Evolutionary conservation across 1,139 yeast genomes (phyloP), one percentile per base, ranked within the genome.

Genomic region (Lizanozyma gosingica): DNA sequence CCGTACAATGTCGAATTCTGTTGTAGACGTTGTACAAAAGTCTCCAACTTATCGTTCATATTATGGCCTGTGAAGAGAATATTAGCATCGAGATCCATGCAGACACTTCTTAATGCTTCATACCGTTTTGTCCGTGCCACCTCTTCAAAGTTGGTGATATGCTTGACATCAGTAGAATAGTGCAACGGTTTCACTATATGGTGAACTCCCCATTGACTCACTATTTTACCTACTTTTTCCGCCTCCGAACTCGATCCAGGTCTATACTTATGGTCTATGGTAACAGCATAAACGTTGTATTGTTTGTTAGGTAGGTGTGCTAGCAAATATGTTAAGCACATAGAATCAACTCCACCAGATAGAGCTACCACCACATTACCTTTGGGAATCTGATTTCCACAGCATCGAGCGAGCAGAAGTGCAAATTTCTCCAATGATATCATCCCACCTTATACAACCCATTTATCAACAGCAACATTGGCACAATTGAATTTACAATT

Each of bases 281-380:
- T 77, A 18, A 78, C 61, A 0, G 81, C 78, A 32, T 59, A 53
- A 3, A 82, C 55, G 16, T 60, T 47, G 49, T 60, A 68, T 37
- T 60, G 59, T 22, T 11, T 22, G 11, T 22, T 22, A 6, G 29
- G 29, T 6, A 22, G 29, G 11, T 22, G 29, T 1, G 60, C 49
- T 4, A 68, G 46, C 14, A 81, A 57, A 50, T 68, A 69, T 1
- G 83, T 66, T 37, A 84, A 56, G 27, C 84, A 80, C 75, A 83
- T 78, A 1, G 94, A 83, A 52, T 84, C 95, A 1, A 80, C 88
- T 0, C 95, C 95, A 2, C 95, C 95, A 8, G 87, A 79, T 2
- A 84, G 69, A 0, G 90, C 88, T 16, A 72, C 47, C 35, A 51
- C 49, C n/a, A 35, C 11, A 9, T 14, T 35, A n/a, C 29, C 29